Base-by-base conservation (phyloP, 2,329 filamentous ascomycete species). In the Alternaria sp. region DNA sequence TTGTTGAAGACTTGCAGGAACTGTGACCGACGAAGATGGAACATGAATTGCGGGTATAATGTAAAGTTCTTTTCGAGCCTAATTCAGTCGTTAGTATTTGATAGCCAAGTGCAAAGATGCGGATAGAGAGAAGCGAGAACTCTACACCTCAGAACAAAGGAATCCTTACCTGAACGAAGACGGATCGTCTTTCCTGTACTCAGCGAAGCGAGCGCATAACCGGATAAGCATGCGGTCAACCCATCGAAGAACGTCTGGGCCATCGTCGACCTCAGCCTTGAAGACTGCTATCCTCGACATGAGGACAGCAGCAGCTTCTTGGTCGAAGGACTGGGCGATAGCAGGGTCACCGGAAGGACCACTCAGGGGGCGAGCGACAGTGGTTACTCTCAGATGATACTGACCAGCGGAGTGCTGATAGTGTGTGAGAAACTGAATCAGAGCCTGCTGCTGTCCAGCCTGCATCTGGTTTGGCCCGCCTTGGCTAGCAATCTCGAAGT, bases 1-100 rank as follows among this genome's bases (percentile, higher is more conserved):
- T 98, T 99, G 83, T 99, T 99, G 86, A 99, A 99, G 56, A 99
- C 93, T 75, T 99, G 95, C 65, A 99, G 80, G 83, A 99, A 99
- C 79, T 98, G 95, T 79, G 93, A 97, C 79, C 95, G 88, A 70
- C 95, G 90, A 61, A 99, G 85, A 78, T 99, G 95, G 84, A 99
- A 99, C 95, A 99, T 99, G 81, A 99, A 99, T 77, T 99, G 95
- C 26, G 95, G 95, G 75, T 99, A 99, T 14, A 99, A 85, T 0
- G 94, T 98, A 75, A 99, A 99, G 83, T 99, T 99, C 87, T 97
- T 97, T 80, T 99, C 95, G 36, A 79, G 75, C 49, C 77, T 76
- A 92, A 3, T n/a, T 3, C 2, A 14, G n/a, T 29, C 10, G 39
- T 58, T 23, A 53, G 58, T 41, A 46, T 37, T 0, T 14, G 21